Percentiles rank a stretch among this genome's conserved stretches.
Evolutionary conservation across 306 rosid genomes (phyloP).

Genomic region (Bauhinia variegata): DNA sequence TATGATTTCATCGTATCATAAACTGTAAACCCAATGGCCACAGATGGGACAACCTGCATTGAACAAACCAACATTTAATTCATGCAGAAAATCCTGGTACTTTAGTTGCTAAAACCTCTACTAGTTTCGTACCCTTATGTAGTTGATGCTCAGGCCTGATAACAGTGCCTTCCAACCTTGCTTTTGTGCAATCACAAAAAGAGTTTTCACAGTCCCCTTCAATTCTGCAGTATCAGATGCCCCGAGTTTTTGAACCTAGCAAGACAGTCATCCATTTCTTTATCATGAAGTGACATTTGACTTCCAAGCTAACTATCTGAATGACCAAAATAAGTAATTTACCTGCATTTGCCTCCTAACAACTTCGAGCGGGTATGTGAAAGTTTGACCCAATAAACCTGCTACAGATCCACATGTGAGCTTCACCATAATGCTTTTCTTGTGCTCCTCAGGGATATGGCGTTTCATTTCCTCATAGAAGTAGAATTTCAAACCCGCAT

Average conservation of each 20-base stretch:
- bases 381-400: conserved; percentile 90
- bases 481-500: conserved; percentile 96
- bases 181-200: conserved; percentile 65
- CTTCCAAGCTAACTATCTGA: conserved; percentile 19
- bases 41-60: conserved; percentile 93
- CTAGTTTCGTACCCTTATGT: conserved; percentile 82
- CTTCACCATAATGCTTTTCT: conserved; percentile 69
- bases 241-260: conserved; percentile 68
- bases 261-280: conserved; percentile 26
- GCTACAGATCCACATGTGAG: conserved; percentile 92
- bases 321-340: conserved; percentile 28
- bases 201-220: conserved; percentile 87
- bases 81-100: no score
- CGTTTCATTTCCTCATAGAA: conserved; percentile 94
- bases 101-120: no score
- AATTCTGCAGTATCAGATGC: conserved; percentile 61
- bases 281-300: conserved; percentile 17
- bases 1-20: conserved; percentile 73
- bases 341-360: conserved; percentile 99
- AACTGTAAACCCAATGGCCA: conserved; percentile 95
- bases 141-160: conserved; percentile 97
- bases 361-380: conserved; percentile 97
- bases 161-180: conserved; percentile 91
- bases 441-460: conserved; percentile 76
- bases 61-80: conserved; percentile 31